Evolutionary conservation across 805 yeast genomes (phyloP).

Genomic region (Zygoascus ofunaensis): DNA sequence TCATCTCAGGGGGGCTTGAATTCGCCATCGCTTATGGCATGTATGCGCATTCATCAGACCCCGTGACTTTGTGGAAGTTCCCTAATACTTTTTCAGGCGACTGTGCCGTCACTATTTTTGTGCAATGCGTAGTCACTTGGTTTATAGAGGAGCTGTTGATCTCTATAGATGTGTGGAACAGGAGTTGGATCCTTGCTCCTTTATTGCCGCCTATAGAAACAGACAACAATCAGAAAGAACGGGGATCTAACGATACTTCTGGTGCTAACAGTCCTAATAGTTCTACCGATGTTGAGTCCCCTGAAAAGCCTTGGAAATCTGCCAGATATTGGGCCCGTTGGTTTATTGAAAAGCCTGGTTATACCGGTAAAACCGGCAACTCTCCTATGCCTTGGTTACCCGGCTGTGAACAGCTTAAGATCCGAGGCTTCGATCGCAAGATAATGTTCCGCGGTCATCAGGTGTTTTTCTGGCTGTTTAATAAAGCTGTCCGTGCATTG

Average conservation of each 20-base stretch:
- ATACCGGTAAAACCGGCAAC: not conserved
- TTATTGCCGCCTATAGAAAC: not conserved
- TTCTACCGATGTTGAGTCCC: too few relatives aligned
- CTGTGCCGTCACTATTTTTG: conserved; percentile 3
- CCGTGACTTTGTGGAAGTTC: conserved; percentile 2
- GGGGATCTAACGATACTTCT: too few relatives aligned
- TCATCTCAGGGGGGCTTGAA: conserved; percentile 3
- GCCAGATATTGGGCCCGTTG: not conserved
- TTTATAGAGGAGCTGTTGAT: conserved; percentile 1
- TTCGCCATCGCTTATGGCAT: conserved; percentile 5
- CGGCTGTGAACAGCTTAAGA: not conserved
- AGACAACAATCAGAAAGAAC: not conserved
- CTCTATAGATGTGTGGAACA: not conserved
- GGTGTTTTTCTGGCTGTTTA: conserved; percentile 2
- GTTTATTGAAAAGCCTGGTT: not conserved
- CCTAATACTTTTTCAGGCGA: conserved; percentile 3
- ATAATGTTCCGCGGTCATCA: not conserved
- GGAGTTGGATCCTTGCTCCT: not conserved
- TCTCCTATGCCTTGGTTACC: not conserved
- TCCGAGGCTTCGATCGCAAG: not conserved
- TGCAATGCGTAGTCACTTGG: conserved; percentile 5
- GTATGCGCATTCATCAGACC: not conserved
- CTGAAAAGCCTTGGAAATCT: not conserved
- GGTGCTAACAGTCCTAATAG: too few relatives aligned
- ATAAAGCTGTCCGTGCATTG: not conserved